A percentile compares a stretch with the other conserved stretches of the same genome.
These are phyloP conservation scores for Zalerion maritima DNA, from an alignment of 495 filamentous ascomycete species.

Conservation along the genomic window DNA sequence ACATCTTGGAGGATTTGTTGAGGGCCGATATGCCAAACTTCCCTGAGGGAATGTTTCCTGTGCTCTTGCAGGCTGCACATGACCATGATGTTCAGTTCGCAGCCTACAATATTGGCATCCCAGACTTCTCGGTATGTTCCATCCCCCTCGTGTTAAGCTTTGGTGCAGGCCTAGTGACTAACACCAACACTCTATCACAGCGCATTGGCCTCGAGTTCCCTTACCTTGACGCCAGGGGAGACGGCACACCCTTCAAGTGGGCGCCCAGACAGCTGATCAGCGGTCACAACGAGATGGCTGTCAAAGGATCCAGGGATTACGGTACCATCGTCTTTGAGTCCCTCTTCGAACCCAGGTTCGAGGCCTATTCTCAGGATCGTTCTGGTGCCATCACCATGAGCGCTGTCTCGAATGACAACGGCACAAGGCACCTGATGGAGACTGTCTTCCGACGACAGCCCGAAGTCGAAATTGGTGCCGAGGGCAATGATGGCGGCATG, in stretches of 20 bases:
- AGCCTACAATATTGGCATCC: slow-evolving; percentile 18
- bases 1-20: slow-evolving; percentile 25
- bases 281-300: slow-evolving; percentile 16
- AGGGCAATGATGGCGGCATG: slow-evolving; percentile 1
- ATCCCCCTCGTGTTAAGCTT: neutral
- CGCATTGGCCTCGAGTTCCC: slow-evolving; percentile 31
- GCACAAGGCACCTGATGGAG: slow-evolving; percentile 17
- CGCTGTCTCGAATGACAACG: slow-evolving; percentile 12
- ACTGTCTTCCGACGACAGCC: slow-evolving; percentile 11
- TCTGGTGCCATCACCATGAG: too few relatives aligned
- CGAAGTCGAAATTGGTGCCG: slow-evolving; percentile 16
- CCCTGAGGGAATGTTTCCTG: slow-evolving; percentile 28
- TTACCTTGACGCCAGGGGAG: slow-evolving; percentile 22
- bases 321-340: slow-evolving; percentile 22
- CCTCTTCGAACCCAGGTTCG: slow-evolving; percentile 21
- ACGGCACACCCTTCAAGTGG: slow-evolving; percentile 28
- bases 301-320: slow-evolving; percentile 22
- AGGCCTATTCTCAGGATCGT: too few relatives aligned
- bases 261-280: slow-evolving; percentile 23
- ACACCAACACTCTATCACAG: slow-evolving; percentile 10
- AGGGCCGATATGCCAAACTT: slow-evolving; percentile 22
- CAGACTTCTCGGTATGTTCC: slow-evolving; percentile 26
- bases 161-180: neutral
- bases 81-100: slow-evolving; percentile 27
- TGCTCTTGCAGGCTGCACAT: slow-evolving; percentile 27